phyloP scores from a whole-genome alignment of 2,329 filamentous ascomycete genomes.

The Gremmenia infestans region DNA sequence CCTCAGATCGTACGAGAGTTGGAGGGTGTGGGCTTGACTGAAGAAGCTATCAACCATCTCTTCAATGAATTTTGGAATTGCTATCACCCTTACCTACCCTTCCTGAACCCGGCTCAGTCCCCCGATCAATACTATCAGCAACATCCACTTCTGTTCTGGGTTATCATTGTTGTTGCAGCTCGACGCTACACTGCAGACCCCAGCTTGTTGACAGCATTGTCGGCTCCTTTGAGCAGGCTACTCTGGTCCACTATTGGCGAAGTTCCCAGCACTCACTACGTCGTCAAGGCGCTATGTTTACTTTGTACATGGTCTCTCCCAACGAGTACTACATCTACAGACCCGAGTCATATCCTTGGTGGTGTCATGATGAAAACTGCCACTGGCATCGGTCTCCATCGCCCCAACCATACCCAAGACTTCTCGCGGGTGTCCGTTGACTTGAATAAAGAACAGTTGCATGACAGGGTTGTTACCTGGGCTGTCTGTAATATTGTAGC shows the following conservation, averaged over 20 bases:
- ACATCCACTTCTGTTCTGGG: conserved; percentile 81
- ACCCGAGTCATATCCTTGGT: conserved; percentile 72
- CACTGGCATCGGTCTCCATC: conserved; percentile 76
- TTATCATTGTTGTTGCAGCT: conserved; percentile 69
- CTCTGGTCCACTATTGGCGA: conserved; percentile 74
- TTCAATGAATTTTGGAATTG: conserved; percentile 71
- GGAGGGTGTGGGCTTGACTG: conserved; percentile 59
- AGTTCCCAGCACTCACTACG: conserved; percentile 72
- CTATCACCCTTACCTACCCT: conserved; percentile 75
- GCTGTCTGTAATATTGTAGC: conserved; percentile 81
- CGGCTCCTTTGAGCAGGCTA: conserved; percentile 63
- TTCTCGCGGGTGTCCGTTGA: conserved; percentile 73
- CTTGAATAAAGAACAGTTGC: conserved; percentile 71
- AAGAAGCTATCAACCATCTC: conserved; percentile 57
- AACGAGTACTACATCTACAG: conserved; percentile 73
- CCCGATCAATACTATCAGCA: conserved; percentile 74
- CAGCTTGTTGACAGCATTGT: conserved; percentile 58
- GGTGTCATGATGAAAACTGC: conserved; percentile 86
- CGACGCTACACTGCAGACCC: conserved; percentile 62
- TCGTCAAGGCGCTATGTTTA: conserved; percentile 75
- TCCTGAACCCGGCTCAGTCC: conserved; percentile 60
- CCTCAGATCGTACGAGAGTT: conserved; percentile 37
- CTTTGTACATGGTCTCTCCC: conserved; percentile 79
- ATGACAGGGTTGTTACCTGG: conserved; percentile 76
- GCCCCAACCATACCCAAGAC: conserved; percentile 76